Base-by-base conservation (phyloP, 805 yeast genomes). In the Kazachstania bromeliacearum region DNA sequence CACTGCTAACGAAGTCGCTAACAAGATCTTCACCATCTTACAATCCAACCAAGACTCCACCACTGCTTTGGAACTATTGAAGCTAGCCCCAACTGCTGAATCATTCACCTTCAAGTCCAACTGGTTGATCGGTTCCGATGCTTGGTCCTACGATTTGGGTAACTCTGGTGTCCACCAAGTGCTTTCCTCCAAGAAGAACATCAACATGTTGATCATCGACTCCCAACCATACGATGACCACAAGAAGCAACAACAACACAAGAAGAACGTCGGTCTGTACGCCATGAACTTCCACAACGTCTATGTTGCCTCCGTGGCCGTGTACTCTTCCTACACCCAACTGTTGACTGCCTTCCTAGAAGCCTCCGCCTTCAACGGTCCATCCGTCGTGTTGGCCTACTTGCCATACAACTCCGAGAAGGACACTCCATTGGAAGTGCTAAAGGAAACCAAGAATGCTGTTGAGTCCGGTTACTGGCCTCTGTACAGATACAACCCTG, bases 391-490 rank as follows among this genome's bases (percentile, higher is more conserved):
- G 25, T 71, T 89, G 47, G 96, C 96, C 3, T 87, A 88, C 58
- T 67, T 88, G 49, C 97, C 97, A 28, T 77, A 79, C 58, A 54
- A 65, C 32, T 58, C 67, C 15, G 89, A 82, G 53, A 67, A 64
- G 38, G 80, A 79, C 44, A 66, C 77, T 42, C 79, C 94, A 28
- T 64, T 89, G 46, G 72, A 77, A 18, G 75, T 88, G 31, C 68
- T 89, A 50, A 79, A 82, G 57, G 92, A 84, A 57, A 88, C 96
- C 23, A 89, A 89, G 60, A 66, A 64, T 43, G 89, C 95, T 16
- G 94, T 89, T 31, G 96, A 85, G 51, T 67, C 87, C 23, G 97
- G 97, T n/a, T 80, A 81, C 64, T 87, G 96, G 94, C 97, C 97
- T 33, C 70, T 89, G 43, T 89, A 88, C 65, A 71, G 96, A 56